Evolutionary conservation across 1,284 basidiomycete genomes (phyloP), one percentile per base, ranked within the genome.

Genomic region (Sanghuangporus sanghuang): DNA sequence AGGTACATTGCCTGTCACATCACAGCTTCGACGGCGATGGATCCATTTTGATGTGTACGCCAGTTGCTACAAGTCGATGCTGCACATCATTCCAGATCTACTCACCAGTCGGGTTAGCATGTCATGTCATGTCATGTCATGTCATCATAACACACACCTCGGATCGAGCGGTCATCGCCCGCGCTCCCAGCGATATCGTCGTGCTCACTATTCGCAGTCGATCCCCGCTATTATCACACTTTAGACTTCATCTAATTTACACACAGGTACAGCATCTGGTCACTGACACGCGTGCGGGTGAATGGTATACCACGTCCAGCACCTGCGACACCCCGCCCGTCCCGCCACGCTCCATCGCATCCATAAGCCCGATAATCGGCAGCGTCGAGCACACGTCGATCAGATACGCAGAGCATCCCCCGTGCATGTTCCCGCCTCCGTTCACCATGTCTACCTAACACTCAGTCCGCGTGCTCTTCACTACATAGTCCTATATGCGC

Each of bases 11-110:
- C 16, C 16, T 9, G 40, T 23, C 23, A 32, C 23, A 2, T 62
- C 35, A 49, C 3, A 65, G 60, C 35, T 74, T 69, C 21, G 66
- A 40, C 9, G 63, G 46, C 1, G 80, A 81, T 3, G 78, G 73
- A 42, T 76, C 71, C 84, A 85, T 85, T 70, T 83, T 83, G 62
- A 83, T 73, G 56, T 85, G 84, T 0, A 78, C 76, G 0, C 80
- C 84, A 9, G 82, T 79, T 6, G 79, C 79, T n/a, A 83, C 78
- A 2, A 85, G 75, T 11, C 83, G 77, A 63, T 72, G 78, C 57
- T 81, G 76, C 3, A 78, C 81, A 27, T 69, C 73, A 56, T 83
- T 81, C 84, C 84, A 85, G 50, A 85, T 80, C n/a, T n/a, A n/a
- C n/a, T n/a, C n/a, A n/a, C n/a, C n/a, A n/a, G n/a, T n/a, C n/a